These are phyloP conservation scores for Scytalidium lignicola DNA, from an alignment of 2,329 filamentous ascomycete genomes.

Conservation along the genomic window DNA sequence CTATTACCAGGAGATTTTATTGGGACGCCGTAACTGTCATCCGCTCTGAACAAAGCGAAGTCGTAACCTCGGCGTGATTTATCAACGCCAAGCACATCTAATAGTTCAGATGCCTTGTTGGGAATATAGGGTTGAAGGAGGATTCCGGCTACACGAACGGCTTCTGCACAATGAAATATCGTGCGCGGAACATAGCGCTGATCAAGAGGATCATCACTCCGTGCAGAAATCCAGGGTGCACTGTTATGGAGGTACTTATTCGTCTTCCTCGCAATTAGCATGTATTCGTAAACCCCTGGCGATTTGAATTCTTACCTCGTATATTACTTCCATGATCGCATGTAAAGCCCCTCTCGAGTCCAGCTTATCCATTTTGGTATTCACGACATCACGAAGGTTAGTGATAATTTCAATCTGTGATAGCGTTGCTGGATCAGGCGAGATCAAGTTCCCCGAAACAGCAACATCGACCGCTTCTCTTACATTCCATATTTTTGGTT, in stretches of 20 bases:
- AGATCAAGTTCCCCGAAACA: conserved; percentile 12
- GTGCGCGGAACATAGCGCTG: conserved; percentile 46
- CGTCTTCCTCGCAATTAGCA: conserved; percentile 39
- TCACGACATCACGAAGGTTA: conserved; percentile 36
- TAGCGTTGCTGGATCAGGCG: background rate
- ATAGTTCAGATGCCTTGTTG: conserved; percentile 61
- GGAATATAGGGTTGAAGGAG: conserved; percentile 91
- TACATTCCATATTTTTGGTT: conserved; percentile 65
- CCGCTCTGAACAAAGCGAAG: conserved; percentile 57
- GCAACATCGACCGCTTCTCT: conserved; percentile 38
- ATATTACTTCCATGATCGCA: conserved; percentile 56
- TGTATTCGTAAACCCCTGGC: conserved; percentile 3
- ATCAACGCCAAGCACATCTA: conserved; percentile 74
- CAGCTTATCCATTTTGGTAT: conserved; percentile 55
- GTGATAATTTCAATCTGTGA: conserved; percentile 32
- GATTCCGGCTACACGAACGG: conserved; percentile 74
- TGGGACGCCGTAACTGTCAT: conserved; percentile 61
- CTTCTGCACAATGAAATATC: conserved; percentile 70
- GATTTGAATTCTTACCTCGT: conserved; percentile 41
- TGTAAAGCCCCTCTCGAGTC: conserved; percentile 63
- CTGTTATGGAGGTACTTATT: conserved; percentile 62
- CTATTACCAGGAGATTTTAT: conserved; percentile 28
- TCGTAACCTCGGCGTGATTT: conserved; percentile 55
- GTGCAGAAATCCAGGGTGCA: conserved; percentile 62
- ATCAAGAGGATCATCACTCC: conserved; percentile 28